Evolutionary conservation across 352 stramenopile species (phyloP).

Genomic region (Phytophthora pinifolia): DNA sequence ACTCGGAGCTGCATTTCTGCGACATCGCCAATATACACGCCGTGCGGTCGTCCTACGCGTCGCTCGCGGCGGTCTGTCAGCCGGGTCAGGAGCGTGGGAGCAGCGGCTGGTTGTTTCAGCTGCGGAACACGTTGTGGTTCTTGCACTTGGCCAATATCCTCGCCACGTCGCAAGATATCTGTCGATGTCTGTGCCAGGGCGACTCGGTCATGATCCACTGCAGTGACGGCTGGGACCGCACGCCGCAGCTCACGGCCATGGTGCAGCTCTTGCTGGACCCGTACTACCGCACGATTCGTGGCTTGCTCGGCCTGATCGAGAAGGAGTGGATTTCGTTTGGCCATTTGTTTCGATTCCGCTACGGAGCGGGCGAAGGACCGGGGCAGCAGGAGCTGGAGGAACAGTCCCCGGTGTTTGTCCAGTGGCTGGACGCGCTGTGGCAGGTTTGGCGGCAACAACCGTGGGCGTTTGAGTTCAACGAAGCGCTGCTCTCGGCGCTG

Average conservation of each 20-base stretch:
- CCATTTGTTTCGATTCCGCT: constrained; percentile 98
- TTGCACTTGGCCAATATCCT: constrained; percentile 96
- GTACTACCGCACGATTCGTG: constrained; percentile 96
- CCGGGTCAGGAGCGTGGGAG: constrained; percentile 73
- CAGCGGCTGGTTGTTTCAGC: constrained; percentile 78
- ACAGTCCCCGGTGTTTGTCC: constrained; percentile 98
- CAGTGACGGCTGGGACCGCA: constrained; percentile 99
- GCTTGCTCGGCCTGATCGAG: constrained; percentile 96
- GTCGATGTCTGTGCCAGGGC: constrained; percentile 92
- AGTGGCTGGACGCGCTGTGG: constrained; percentile 98
- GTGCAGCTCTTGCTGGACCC: constrained; percentile 97
- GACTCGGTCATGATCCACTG: constrained; percentile 98
- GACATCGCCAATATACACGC: constrained; percentile 99
- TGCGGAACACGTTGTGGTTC: constrained; percentile 98
- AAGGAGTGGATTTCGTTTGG: constrained; percentile 99
- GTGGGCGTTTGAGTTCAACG: constrained; percentile 98
- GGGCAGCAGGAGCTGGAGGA: constrained; percentile 95
- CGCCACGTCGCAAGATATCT: constrained; percentile 92
- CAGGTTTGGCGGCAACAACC: constrained; percentile 97
- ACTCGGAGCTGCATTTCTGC: constrained; percentile 96
- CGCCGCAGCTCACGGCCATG: constrained; percentile 94
- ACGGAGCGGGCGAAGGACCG: constrained; percentile 93
- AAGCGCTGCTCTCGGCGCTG: constrained; percentile 88
- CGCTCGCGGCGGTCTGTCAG: constrained; percentile 77
- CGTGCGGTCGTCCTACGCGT: constrained; percentile 90